A percentile compares a stretch with the other conserved stretches of the same genome.
These are phyloP conservation scores for Lentinula sp. DNA, from an alignment of 768 basidiomycete species.

Conservation along the genomic window DNA sequence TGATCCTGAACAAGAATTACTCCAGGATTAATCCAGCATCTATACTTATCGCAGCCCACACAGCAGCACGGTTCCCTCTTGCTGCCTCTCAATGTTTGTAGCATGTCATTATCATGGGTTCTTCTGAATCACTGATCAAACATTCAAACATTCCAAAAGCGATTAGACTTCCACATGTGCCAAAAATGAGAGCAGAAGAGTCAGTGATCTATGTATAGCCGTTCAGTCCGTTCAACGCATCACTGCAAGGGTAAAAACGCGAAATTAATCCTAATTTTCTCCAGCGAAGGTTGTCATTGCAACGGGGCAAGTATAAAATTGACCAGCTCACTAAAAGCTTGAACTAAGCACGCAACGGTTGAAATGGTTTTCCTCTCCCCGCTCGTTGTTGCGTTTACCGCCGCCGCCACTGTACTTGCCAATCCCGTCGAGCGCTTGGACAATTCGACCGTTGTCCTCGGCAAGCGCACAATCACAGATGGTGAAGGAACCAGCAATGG, in stretches of 20 bases:
- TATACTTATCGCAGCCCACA: too few species aligned
- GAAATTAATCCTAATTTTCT: neutral
- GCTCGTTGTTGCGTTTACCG: slow-evolving; percentile 11
- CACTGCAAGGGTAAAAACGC: neutral
- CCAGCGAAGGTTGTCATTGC: neutral
- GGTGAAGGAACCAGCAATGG: slow-evolving; percentile 8
- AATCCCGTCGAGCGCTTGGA: slow-evolving; percentile 5
- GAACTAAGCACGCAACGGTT: too few species aligned
- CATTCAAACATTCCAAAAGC: too few species aligned
- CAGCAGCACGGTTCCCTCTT: too few species aligned
- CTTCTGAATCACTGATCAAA: too few species aligned
- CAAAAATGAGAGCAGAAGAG: neutral
- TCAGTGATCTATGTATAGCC: too few species aligned
- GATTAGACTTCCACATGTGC: neutral
- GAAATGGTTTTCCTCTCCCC: slow-evolving; percentile 5
- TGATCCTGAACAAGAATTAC: too few species aligned
- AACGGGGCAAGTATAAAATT: neutral
- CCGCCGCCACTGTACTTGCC: slow-evolving; percentile 15
- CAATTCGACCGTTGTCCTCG: slow-evolving; percentile 12
- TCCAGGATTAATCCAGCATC: too few species aligned
- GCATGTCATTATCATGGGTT: too few species aligned
- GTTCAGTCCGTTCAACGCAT: neutral
- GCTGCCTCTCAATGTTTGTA: too few species aligned
- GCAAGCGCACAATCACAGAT: neutral
- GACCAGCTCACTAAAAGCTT: neutral